Base-by-base conservation (phyloP, 129 eudicot species). In the Chrysanthemum lavandulifolium region DNA sequence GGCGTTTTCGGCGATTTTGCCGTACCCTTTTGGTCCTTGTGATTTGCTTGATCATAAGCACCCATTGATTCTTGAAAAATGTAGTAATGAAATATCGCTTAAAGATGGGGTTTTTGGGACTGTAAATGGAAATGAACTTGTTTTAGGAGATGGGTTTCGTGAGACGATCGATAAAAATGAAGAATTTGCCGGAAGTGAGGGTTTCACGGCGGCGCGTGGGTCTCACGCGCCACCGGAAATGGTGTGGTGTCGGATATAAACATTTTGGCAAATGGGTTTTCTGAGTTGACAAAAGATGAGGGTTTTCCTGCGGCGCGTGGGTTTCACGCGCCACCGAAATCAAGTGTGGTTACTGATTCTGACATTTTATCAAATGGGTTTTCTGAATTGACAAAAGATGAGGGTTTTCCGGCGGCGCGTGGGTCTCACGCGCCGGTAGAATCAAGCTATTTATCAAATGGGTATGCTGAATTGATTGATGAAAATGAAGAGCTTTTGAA, bases 171-270 rank as follows among this genome's bases (percentile, higher is more conserved):
- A 16, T n/a, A 56, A 61, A n/a, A 53, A 75, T 3, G 84, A 66
- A 3, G 25, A n/a, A 6, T 71, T 15, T 8, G 50, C 86, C 76
- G 74, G 11, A 56, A 56, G 11, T 13, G 86, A 76, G 29, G 98
- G 96, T 13, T 59, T 90, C 45, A 86, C 78, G 61, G 96, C 86
- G 71, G 96, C 92, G 23, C 87, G 87, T 68, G 70, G 65, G 1
- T 78, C 97, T 0, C 96, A 93, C 60, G 91, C 98, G 6, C 96
- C 81, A 87, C 86, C 63, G 78, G 78, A 68, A 0, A 3, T 90
- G 97, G 2, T 15, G 89, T 93, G 25, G 97, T 92, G 1, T 59
- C 36, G 4, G 9, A 36, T 7, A 0, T 2, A 4, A 1, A 36
- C 8, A 36, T 5, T 36, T 36, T 36, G 1, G 5, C 43, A 36